Evolutionary conservation across 2,329 filamentous ascomycete species (phyloP), one percentile per base, ranked within the genome.

Genomic region (Hymenoscyphus repandus): DNA sequence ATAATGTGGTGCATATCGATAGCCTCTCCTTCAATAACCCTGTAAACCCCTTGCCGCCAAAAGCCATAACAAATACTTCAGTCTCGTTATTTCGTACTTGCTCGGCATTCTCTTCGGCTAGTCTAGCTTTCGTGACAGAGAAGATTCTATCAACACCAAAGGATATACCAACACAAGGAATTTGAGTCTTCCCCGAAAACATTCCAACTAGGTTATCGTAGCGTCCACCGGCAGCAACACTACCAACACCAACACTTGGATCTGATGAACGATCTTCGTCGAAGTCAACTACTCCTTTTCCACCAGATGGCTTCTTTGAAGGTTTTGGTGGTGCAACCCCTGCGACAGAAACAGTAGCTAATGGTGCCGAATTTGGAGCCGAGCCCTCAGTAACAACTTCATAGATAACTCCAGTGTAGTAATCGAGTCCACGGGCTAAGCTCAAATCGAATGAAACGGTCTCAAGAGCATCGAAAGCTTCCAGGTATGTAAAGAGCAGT

Each of bases 71-170:
- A 70, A 83, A 96, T 41, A 91, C 90, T 65, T 97, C 91, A 2
- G 91, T 85, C 61, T 93, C 87, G 64, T 85, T 90, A 57, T 77
- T 76, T 56, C 87, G 75, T 47, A 83, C 72, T 30, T 71, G 60
- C 17, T 76, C 69, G n/a, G 71, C 69, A 49, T 73, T 78, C 62
- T 79, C 79, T 51, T 78, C 79, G 55, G 80, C 82, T 67, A 89
- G 77, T 44, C 84, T 78, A 11, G 88, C 85, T 69, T 95, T 91
- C 58, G 86, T 89, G 65, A 96, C 91, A 61, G 87, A 90, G 72
- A 95, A 96, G 64, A 97, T 96, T 61, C 92, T 85, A 70, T 97
- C 92, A 44, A 96, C 89, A 49, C 92, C 92, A 65, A 97, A 96
- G 2, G 90, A 95, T 59, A 95, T 86, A 54, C 88, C 88, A 7